Evolutionary conservation across 306 rosid genomes (phyloP).

Genomic region (Adenanthera pavonina): DNA sequence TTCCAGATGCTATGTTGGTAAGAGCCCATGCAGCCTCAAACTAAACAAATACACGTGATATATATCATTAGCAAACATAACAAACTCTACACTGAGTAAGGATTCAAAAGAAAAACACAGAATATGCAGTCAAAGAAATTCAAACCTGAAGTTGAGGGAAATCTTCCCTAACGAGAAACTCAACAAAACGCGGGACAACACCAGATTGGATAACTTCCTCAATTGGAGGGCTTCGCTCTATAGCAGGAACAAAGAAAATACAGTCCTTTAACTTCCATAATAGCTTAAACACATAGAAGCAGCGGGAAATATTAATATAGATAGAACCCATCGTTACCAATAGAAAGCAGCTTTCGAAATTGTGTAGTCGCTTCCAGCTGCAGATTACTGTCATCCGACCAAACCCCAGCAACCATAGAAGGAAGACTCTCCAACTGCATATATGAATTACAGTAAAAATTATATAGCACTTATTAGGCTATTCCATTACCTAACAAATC

Average conservation of each 20-base stretch:
- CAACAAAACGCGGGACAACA: conserved; percentile 86
- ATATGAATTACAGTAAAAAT: conserved; percentile 10
- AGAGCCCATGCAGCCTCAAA: conserved; percentile 99
- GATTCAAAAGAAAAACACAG: not conserved
- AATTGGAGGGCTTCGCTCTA: conserved; percentile 91
- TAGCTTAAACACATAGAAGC: not conserved
- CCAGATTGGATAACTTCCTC: conserved; percentile 95
- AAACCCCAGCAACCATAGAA: conserved; percentile 82
- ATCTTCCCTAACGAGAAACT: conserved; percentile 85
- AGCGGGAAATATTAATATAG: not conserved
- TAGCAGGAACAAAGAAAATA: not conserved
- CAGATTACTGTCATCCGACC: conserved; percentile 63
- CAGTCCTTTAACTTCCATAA: not conserved
- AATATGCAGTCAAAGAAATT: not conserved
- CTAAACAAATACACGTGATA: conserved; percentile 42
- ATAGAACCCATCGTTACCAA: conserved; percentile 52
- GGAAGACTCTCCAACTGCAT: conserved; percentile 89
- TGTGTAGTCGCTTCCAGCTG: conserved; percentile 90
- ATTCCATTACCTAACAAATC: not conserved
- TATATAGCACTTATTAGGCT: conserved; percentile 10
- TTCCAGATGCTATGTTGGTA: conserved; percentile 92
- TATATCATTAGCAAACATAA: conserved; percentile 23
- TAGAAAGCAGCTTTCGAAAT: conserved; percentile 85
- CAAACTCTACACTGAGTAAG: not conserved
- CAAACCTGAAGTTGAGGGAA: conserved; percentile 89